Evolutionary conservation across 306 rosid species (phyloP).

Genomic region (Acacia confusa): DNA sequence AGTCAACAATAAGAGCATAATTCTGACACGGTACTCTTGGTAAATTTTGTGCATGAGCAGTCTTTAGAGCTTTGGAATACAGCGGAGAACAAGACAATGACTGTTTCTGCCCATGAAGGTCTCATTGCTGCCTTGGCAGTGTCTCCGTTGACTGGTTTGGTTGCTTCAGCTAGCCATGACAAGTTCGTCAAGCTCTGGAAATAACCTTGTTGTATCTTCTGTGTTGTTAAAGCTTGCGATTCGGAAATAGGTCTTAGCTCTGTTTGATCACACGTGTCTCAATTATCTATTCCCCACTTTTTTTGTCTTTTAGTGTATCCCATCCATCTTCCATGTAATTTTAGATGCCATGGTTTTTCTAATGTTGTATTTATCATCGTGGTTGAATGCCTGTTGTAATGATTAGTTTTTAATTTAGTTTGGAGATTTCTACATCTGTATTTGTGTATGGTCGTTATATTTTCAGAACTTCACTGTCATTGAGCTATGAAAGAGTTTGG

Average conservation of each 20-base stretch:
- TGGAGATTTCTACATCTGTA: neutral
- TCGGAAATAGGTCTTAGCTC: conserved; percentile 32
- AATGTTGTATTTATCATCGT: conserved; percentile 10
- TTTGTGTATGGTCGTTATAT: neutral
- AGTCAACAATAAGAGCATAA: neutral
- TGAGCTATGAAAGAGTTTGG: neutral
- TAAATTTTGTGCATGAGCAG: conserved; percentile 43
- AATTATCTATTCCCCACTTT: neutral
- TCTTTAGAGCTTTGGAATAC: conserved; percentile 98
- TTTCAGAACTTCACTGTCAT: neutral
- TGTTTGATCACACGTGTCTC: conserved; percentile 28
- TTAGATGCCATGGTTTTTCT: conserved; percentile 30
- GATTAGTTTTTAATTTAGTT: neutral
- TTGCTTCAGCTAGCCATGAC: conserved; percentile 95
- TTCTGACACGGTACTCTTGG: neutral
- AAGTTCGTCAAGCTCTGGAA: conserved; percentile 90
- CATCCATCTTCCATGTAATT: conserved; percentile 21
- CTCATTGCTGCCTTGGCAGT: conserved; percentile 78
- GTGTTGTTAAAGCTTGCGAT: conserved; percentile 3
- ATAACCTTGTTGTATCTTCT: conserved; percentile 32
- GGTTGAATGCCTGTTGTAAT: neutral
- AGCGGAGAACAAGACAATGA: conserved; percentile 88
- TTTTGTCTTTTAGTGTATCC: neutral
- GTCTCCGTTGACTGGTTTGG: conserved; percentile 75
- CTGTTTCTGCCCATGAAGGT: conserved; percentile 87